Evolutionary conservation across 139 green algal genomes (phyloP).

Genomic region (Tetradesmus lagerheimii): DNA sequence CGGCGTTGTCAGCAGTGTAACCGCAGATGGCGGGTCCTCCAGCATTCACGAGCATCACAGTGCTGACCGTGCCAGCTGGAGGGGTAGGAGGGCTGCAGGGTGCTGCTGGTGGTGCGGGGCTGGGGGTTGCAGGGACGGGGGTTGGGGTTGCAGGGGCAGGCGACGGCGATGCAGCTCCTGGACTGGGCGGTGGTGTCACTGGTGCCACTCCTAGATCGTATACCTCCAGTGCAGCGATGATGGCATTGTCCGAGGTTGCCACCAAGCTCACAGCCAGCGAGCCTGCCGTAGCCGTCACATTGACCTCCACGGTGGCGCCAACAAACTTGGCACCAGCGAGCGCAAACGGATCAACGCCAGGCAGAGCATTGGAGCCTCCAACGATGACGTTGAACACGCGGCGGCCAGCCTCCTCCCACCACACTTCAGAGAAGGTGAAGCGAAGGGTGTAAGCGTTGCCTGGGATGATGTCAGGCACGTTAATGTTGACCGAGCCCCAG

Average conservation of each 20-base stretch:
- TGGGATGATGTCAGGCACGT: not conserved
- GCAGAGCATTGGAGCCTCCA: not conserved
- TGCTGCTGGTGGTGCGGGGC: not conserved
- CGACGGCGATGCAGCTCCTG: not conserved
- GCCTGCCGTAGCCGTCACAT: not conserved
- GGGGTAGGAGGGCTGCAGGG: not conserved
- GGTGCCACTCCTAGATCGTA: conserved; percentile 5
- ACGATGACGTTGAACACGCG: not conserved
- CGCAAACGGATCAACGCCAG: not conserved
- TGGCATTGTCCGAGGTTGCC: not conserved
- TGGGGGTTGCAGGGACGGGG: not conserved
- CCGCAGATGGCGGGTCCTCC: not conserved
- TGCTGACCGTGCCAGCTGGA: not conserved
- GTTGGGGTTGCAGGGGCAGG: not conserved
- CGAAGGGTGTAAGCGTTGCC: not conserved
- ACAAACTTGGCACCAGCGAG: not conserved
- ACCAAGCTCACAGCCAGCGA: not conserved
- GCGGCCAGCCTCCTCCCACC: not conserved
- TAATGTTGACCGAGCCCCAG: not conserved
- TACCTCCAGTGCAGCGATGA: not conserved
- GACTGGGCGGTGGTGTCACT: not conserved
- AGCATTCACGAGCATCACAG: not conserved
- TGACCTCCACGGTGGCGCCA: not conserved
- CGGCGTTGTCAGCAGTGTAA: not conserved
- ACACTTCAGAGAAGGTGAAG: not conserved